These are phyloP conservation scores for Pleurotus giganteus DNA, from an alignment of 768 basidiomycete species.

Conservation along the genomic window DNA sequence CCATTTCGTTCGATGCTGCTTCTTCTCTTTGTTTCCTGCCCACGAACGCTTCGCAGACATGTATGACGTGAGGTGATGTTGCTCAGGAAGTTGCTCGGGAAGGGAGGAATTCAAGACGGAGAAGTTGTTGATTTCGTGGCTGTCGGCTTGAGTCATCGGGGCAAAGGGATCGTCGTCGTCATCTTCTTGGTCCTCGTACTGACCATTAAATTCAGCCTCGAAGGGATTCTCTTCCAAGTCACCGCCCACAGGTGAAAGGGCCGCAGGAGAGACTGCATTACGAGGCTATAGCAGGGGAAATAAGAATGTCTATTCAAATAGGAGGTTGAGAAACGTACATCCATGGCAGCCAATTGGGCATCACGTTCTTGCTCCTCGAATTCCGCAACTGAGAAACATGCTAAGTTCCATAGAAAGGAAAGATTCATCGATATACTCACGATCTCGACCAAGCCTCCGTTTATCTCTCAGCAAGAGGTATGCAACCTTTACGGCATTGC, in stretches of 20 bases:
- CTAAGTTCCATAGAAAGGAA: not conserved
- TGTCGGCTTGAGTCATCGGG: slow-evolving; percentile 20
- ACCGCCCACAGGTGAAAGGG: slow-evolving; percentile 58
- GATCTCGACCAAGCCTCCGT: slow-evolving; percentile 74
- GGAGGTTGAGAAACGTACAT: slow-evolving; percentile 46
- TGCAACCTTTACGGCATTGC: slow-evolving; percentile 94
- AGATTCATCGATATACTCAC: slow-evolving; percentile 47
- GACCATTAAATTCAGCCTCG: slow-evolving; percentile 67
- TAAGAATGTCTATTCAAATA: not conserved
- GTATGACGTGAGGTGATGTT: slow-evolving; percentile 71
- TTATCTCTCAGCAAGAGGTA: slow-evolving; percentile 94
- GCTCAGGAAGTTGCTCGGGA: slow-evolving; percentile 56
- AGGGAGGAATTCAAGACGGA: slow-evolving; percentile 90
- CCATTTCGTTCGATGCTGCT: slow-evolving; percentile 85
- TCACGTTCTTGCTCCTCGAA: slow-evolving; percentile 87
- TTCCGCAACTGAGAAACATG: slow-evolving; percentile 51
- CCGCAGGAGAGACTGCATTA: slow-evolving; percentile 63
- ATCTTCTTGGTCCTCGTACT: slow-evolving; percentile 58
- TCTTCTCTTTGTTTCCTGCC: slow-evolving; percentile 48
- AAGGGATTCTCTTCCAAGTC: slow-evolving; percentile 79
- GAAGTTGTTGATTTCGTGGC: slow-evolving; percentile 60
- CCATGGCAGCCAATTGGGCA: slow-evolving; percentile 75
- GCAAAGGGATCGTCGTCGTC: slow-evolving; percentile 37
- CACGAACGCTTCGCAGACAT: slow-evolving; percentile 51
- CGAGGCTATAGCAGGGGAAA: slow-evolving; percentile 48